A percentile compares a stretch with the other conserved stretches of the same genome.
phyloP scores from a whole-genome alignment of 257 asterid genomes.

The Penstemon eatonii region DNA sequence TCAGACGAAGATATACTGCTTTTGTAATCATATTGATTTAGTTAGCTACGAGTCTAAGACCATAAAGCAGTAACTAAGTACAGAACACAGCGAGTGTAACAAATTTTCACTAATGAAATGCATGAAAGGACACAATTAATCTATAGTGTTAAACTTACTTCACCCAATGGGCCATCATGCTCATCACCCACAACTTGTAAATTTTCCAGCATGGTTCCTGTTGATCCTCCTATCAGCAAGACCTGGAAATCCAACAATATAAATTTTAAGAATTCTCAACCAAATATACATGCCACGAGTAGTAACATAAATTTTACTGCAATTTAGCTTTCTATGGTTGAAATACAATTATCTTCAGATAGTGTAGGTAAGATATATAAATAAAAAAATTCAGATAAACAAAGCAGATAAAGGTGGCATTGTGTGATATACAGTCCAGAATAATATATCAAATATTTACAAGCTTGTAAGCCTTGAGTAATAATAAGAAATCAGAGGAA shows the following conservation, averaged over 20 bases:
- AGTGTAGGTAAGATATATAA: background rate
- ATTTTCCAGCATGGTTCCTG: slow-evolving; percentile 98
- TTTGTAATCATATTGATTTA: background rate
- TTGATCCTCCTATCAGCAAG: slow-evolving; percentile 96
- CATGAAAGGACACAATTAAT: slow-evolving; percentile 3
- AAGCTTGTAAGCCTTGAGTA: background rate
- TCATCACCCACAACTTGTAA: slow-evolving; percentile 90
- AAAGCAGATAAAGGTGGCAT: background rate
- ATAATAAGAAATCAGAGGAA: slow-evolving; percentile 10
- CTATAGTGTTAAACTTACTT: slow-evolving; percentile 51
- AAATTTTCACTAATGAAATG: slow-evolving; percentile 25
- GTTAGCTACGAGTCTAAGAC: slow-evolving; percentile 24
- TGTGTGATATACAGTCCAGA: background rate
- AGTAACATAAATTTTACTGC: slow-evolving; percentile 1
- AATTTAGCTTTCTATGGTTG: slow-evolving; percentile 1
- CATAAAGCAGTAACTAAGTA: slow-evolving; percentile 12
- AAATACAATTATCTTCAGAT: background rate
- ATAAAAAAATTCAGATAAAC: slow-evolving; percentile 25
- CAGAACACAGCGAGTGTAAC: slow-evolving; percentile 14
- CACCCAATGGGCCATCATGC: slow-evolving; percentile 62
- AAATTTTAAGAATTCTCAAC: slow-evolving; percentile 4
- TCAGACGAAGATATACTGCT: slow-evolving; percentile 20
- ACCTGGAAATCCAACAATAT: slow-evolving; percentile 50
- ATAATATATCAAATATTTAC: slow-evolving; percentile 6
- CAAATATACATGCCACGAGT: background rate